Evolutionary conservation across 305 asterid species (phyloP), one percentile per base, ranked within the genome.

Genomic region (Salvia sclarea): DNA sequence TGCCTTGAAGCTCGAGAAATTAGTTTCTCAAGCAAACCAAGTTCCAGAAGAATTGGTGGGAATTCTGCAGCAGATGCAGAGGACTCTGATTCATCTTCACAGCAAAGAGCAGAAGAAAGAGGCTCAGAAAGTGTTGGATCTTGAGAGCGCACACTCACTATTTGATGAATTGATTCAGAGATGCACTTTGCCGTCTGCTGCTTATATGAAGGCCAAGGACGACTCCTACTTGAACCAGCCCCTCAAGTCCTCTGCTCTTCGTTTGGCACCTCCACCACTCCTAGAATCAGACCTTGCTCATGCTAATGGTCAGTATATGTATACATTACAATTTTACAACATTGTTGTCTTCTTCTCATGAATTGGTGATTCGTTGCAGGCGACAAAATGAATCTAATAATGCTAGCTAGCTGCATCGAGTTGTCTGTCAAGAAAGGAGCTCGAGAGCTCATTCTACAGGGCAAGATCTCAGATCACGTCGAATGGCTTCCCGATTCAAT

Each of bases 401-500:
- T 86, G 75, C 83, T 94, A 14, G 98, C 98, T n/a, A 83, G 95
- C 70, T 74, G 82, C 37, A 87, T 91, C 48, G 95, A 94, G 71
- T 90, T 87, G 68, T 82, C 88, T 0, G 90, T 91, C 0, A 94
- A 87, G 86, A 91, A 84, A 73, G 96, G 89, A 75, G 73, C 79
- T 30, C 72, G 56, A 47, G 95, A 89, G 71, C 85, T 94, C 2
- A 70, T 70, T 71, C 95, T 94, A 40, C 81, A 45, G 53, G 88
- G 76, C 8, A 91, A 83, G 75, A 77, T 94, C 75, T 75, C 82
- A 2, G 96, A 94, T 49, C 98, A 87, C 74, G 78, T 94, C 7
- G 98, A 91, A 41, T 91, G 98, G 98, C 78, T 94, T 72, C 99
- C 99, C 5, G 99, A 94, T 85, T 87, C 98, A 17, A 72, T 94